phyloP scores from a whole-genome alignment of 306 rosid species.

The Ammopiptanthus mongolicus region DNA sequence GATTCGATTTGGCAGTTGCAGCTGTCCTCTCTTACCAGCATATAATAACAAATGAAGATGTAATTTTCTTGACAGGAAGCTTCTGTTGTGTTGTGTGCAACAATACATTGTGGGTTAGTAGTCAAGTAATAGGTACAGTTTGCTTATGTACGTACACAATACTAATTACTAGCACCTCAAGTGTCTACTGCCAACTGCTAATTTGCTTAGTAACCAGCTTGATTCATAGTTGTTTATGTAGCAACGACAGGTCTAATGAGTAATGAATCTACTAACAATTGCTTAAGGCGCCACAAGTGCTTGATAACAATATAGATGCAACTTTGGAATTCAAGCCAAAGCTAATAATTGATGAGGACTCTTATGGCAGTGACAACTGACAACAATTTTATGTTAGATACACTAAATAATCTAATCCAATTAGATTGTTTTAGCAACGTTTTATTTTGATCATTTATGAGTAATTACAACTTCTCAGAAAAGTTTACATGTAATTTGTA shows the following conservation, averaged over 20 bases:
- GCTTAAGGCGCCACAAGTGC: not conserved
- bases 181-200: slow-evolving; percentile 1
- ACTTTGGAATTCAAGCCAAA: slow-evolving; percentile 13
- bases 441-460: not conserved
- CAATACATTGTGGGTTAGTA: slow-evolving; percentile 8
- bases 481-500: not conserved
- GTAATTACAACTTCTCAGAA: not conserved
- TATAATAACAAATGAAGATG: slow-evolving; percentile 18
- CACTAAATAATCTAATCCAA: not conserved
- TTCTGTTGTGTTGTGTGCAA: slow-evolving; percentile 8
- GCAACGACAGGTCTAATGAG: slow-evolving; percentile 23
- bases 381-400: not conserved
- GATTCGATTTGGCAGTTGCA: not conserved
- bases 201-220: slow-evolving; percentile 32
- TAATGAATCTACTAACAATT: slow-evolving; percentile 7
- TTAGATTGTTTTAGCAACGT: not conserved
- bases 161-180: not conserved
- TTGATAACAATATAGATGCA: not conserved
- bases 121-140: slow-evolving; percentile 23
- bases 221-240: slow-evolving; percentile 34
- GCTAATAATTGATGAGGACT: not conserved
- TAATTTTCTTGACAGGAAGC: slow-evolving; percentile 19
- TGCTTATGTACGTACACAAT: slow-evolving; percentile 17
- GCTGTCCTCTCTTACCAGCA: slow-evolving; percentile 15
- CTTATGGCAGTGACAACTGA: not conserved